Evolutionary conservation across 1,139 yeast species (phyloP), one percentile per base, ranked within the genome.

Genomic region (Scheffersomyces stambukii): DNA sequence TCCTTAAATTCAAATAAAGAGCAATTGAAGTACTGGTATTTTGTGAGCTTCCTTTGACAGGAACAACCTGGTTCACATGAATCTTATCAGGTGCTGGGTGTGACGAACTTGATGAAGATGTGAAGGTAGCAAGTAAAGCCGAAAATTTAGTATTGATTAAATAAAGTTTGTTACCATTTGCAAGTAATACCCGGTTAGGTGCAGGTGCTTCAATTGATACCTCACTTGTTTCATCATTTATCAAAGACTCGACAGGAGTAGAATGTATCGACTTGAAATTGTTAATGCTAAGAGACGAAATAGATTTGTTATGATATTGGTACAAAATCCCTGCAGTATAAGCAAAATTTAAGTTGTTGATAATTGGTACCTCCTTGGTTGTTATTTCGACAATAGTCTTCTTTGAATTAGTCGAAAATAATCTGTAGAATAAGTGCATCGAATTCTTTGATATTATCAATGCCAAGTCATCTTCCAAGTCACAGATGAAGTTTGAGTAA

Each of bases 121-220:
- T 38, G 27, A 58, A 57, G 4, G 61, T 53, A 19, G 65, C 66
- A 37, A 74, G 54, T 24, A 69, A 42, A 28, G 76, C 64, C 19
- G 59, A 61, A 40, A 50, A 70, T 36, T 64, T 62, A 40, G 61
- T 52, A 43, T 72, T 76, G 29, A 74, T 40, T 27, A 74, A 50
- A 25, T 60, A 59, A 23, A 73, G 47, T 29, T 58, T 55, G 31
- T 60, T 54, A 12, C 59, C 59, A 30, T 54, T 52, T 1, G 74
- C 54, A 8, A 74, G 37, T 9, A 73, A 46, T 10, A 73, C 37
- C 43, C 81, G 56, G 41, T 70, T 74, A 8, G 64, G 53, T 23
- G 75, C 60, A 4, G 70, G 68, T 8, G 68, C 46, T 13, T 38
- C 32, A 22, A 64, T 42, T 2, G 70, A 50, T 6, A 49, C 31